Conservation (phyloP, 148 eudicot species). For the Amaranthus hypochondriacus region DNA sequence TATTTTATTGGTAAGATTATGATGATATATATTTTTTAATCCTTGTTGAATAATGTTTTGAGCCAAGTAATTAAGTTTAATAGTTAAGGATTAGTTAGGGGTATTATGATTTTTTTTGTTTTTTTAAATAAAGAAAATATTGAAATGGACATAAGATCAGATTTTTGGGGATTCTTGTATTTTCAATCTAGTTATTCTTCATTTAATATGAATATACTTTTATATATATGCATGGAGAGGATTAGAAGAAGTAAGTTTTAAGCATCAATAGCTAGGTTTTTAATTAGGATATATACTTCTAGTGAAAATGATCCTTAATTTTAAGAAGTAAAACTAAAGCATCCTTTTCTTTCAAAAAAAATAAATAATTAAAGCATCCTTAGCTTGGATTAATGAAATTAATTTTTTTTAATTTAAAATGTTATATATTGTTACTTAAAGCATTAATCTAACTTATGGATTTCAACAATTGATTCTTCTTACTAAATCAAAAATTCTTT, state of each 20-base stretch:
- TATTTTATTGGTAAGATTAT: no score
- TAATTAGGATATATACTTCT: not conserved
- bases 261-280: slow-evolving; percentile 10
- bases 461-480: no score
- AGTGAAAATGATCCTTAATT: no score
- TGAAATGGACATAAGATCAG: slow-evolving; percentile 4
- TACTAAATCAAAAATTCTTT: no score
- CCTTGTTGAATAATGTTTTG: not conserved
- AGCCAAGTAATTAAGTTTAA: not conserved
- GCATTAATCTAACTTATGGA: no score
- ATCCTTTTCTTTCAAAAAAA: no score
- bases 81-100: not conserved
- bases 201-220: not conserved
- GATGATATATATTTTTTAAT: not conserved
- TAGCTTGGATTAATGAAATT: no score
- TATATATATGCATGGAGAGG: slow-evolving; percentile 8
- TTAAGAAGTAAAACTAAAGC: no score
- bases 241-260: not conserved
- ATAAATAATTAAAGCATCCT: no score
- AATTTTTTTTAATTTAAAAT: no score
- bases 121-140: not conserved
- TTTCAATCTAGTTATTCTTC: no score
- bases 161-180: not conserved
- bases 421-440: no score
- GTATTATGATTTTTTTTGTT: not conserved